Base-by-base conservation (phyloP, 2,329 filamentous ascomycete genomes). In the Onygena corvina region DNA sequence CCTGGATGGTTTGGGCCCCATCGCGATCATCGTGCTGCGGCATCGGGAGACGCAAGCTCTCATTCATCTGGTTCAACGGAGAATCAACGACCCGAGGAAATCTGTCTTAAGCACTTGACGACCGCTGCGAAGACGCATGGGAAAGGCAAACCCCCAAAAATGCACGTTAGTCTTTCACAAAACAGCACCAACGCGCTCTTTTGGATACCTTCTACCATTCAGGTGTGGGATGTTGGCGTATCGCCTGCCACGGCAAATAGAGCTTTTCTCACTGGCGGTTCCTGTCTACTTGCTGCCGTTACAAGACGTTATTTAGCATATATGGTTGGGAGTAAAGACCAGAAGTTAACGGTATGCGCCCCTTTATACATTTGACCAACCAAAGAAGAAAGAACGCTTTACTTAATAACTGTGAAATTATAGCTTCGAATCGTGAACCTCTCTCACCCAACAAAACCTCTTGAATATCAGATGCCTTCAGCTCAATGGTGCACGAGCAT, bases 391-490 rank as follows among this genome's bases (percentile, higher is more conserved):
- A 11, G 14, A 14, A 8, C 7, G 46, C 2, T 11, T 18, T 23
- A 9, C 30, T 33, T n/a, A n/a, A n/a, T n/a, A n/a, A n/a, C n/a
- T 40, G 11, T 33, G 7, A 11, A 31, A 36, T 14, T 18, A 1
- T 50, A 69, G 67, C 57, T 70, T 29, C 62, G 64, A 35, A 63
- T 70, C 27, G 57, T 67, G 2, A 65, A 68, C 48, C 56, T 69
- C 1, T 51, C 59, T 3, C 61, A 67, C 36, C 58, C 61, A 6
- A 58, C 59, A 1, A 55, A 60, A 2, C 55, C 59, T 2, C 60
- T 68, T 2, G 66, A 70, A 48, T 68, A 69, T 47, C 61, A 63
- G 12, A 67, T 70, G 58, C 57, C 66, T 9, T 65, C 67, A 2
- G 59, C 60, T 3, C 57, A 59, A 2, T 69, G 67, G 66, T 68